A percentile compares a stretch with the other conserved stretches of the same genome.
phyloP scores from a whole-genome alignment of 2,329 filamentous ascomycete genomes.

The Calonectria fujianensis region DNA sequence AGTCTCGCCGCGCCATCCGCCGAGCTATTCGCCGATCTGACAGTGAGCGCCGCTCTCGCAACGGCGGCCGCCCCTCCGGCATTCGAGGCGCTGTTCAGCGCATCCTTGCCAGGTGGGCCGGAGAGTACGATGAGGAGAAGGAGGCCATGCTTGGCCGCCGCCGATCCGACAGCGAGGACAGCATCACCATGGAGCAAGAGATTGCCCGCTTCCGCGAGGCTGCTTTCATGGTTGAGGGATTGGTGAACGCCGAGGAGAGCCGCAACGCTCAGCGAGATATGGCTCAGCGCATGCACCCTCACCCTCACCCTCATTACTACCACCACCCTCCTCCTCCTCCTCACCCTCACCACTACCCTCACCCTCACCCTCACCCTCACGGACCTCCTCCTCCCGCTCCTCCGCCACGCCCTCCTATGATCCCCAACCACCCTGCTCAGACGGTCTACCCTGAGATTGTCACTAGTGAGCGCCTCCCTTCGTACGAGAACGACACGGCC shows the following conservation, averaged over 20 bases:
- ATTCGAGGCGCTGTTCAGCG: slow-evolving; percentile 55
- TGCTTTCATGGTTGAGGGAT: slow-evolving; percentile 66
- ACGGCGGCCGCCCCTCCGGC: slow-evolving; percentile 51
- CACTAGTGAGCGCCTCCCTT: slow-evolving; percentile 62
- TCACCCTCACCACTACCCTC: slow-evolving; percentile 34
- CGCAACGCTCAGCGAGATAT: slow-evolving; percentile 31
- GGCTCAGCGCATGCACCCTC: slow-evolving; percentile 25
- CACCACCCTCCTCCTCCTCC: slow-evolving; percentile 35
- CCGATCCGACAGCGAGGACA: slow-evolving; percentile 41
- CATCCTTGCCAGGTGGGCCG: slow-evolving; percentile 56
- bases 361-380: slow-evolving; percentile 31
- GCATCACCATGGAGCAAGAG: slow-evolving; percentile 68
- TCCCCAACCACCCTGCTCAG: slow-evolving; percentile 43
- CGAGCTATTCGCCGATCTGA: slow-evolving; percentile 52
- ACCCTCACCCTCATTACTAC: slow-evolving; percentile 31
- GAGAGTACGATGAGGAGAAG: slow-evolving; percentile 51
- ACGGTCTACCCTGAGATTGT: slow-evolving; percentile 51
- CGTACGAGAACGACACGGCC: slow-evolving; percentile 62
- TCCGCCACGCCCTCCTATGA: slow-evolving; percentile 41
- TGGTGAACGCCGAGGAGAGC: slow-evolving; percentile 67
- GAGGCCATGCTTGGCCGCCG: slow-evolving; percentile 46
- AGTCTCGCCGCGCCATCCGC: slow-evolving; percentile 50
- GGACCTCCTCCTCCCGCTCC: slow-evolving; percentile 36
- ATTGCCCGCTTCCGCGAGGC: slow-evolving; percentile 69
- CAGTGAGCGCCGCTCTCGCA: slow-evolving; percentile 54